Conservation (phyloP, 169 alveolate species). For the Plasmodium falciparum region DNA sequence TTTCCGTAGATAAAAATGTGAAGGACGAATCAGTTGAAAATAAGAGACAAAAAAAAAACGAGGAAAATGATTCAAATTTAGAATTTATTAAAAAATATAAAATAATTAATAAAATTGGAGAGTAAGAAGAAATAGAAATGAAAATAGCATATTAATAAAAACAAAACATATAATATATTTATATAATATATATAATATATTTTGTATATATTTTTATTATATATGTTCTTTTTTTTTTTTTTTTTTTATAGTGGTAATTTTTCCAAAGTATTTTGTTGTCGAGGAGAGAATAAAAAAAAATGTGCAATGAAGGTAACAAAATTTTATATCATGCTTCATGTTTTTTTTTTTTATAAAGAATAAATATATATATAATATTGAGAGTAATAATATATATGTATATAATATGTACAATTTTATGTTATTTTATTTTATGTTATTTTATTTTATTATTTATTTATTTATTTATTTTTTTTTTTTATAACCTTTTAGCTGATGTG, state of each 20-base stretch:
- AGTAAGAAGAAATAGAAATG: slow-evolving; percentile 20
- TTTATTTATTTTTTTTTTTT: neutral
- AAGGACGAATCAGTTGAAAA: slow-evolving; percentile 59
- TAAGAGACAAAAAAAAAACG: slow-evolving; percentile 60
- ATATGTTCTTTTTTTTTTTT: slow-evolving; percentile 9
- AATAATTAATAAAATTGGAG: slow-evolving; percentile 76
- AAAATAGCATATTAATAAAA: too few relatives aligned
- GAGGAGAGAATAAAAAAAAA: slow-evolving; percentile 71
- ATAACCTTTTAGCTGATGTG: slow-evolving; percentile 44
- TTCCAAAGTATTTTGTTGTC: slow-evolving; percentile 73
- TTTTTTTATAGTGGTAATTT: slow-evolving; percentile 54
- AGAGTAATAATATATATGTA: neutral
- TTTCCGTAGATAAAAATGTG: slow-evolving; percentile 22
- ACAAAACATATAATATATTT: too few relatives aligned
- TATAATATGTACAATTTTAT: neutral
- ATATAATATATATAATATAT: neutral
- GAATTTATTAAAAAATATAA: slow-evolving; percentile 72
- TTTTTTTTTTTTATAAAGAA: neutral
- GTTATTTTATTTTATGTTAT: too few relatives aligned
- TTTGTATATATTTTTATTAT: neutral
- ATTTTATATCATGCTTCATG: neutral
- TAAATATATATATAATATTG: neutral
- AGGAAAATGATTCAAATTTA: slow-evolving; percentile 68
- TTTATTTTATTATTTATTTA: too few relatives aligned
- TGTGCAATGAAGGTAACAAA: slow-evolving; percentile 69